These are phyloP conservation scores for Trichoderma sp. DNA, from an alignment of 2,329 filamentous ascomycete species.

Conservation along the genomic window DNA sequence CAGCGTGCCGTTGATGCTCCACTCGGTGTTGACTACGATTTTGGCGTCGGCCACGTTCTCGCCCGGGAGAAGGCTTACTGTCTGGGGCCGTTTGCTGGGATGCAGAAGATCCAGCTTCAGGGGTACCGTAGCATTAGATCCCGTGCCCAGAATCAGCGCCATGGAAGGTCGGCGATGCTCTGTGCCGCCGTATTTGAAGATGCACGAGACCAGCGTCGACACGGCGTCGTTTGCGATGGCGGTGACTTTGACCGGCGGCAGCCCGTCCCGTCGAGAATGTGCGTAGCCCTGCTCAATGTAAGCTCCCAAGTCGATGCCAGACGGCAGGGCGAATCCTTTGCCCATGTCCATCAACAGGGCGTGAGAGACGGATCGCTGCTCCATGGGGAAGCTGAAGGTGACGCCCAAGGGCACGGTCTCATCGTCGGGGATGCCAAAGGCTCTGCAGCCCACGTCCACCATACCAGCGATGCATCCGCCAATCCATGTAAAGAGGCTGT, in stretches of 20 bases:
- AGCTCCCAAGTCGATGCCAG: slow-evolving; percentile 57
- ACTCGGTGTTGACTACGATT: slow-evolving; percentile 79
- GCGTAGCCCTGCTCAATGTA: slow-evolving; percentile 59
- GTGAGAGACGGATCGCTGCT: slow-evolving; percentile 58
- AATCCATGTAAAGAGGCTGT: slow-evolving; percentile 78
- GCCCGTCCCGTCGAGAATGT: slow-evolving; percentile 40
- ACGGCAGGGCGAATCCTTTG: slow-evolving; percentile 64
- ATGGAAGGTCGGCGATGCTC: slow-evolving; percentile 65
- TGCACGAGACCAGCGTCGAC: slow-evolving; percentile 72
- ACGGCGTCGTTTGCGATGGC: slow-evolving; percentile 82
- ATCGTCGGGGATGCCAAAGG: slow-evolving; percentile 40
- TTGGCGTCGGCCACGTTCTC: slow-evolving; percentile 51
- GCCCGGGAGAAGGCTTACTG: slow-evolving; percentile 47
- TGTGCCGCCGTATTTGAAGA: slow-evolving; percentile 64
- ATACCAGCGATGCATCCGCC: slow-evolving; percentile 73
- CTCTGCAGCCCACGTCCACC: slow-evolving; percentile 54
- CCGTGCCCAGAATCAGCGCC: slow-evolving; percentile 79
- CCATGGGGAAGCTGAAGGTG: slow-evolving; percentile 69
- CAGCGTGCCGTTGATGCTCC: slow-evolving; percentile 75
- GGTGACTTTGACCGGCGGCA: slow-evolving; percentile 66
- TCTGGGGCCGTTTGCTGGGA: slow-evolving; percentile 55
- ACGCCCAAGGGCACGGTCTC: slow-evolving; percentile 60
- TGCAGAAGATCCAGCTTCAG: slow-evolving; percentile 62
- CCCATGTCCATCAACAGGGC: slow-evolving; percentile 67
- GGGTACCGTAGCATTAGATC: slow-evolving; percentile 76